Evolutionary conservation across 2,329 filamentous ascomycete species (phyloP), one percentile per base, ranked within the genome.

Genomic region (Zopfia rhizophila): DNA sequence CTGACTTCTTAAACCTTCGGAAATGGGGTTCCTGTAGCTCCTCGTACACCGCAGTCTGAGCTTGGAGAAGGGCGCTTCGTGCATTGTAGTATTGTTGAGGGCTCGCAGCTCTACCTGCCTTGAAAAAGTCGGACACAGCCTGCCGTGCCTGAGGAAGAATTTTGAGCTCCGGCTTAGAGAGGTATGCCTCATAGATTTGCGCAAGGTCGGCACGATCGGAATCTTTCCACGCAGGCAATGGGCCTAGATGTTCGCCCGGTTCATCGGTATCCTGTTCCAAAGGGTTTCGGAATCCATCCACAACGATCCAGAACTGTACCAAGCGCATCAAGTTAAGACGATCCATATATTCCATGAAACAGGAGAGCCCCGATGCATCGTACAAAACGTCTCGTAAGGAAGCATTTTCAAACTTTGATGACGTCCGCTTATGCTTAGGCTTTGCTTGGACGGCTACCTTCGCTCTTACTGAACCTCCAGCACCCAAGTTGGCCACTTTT

Each of bases 261-360:
- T 94, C 89, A 14, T 87, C 86, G 24, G 87, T 87, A 61, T 90
- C 88, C 55, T 93, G 90, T 72, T 99, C 94, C 3, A 99, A 76
- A 0, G 94, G 95, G 60, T 95, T 96, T 29, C 95, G 88, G 60
- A 97, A 91, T 0, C 94, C 93, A 73, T 99, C 94, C 5, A 97
- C 94, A 3, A 97, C 94, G 28, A 99, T 86, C 91, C 93, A 99
- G 71, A 97, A 99, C 64, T 99, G 94, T 5, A 99, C 92, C 33
- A 97, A 76, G 11, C 89, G 83, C 87, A 97, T 93, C 18, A 93
- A 79, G 12, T 83, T 82, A 66, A 92, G 89, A 29, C 94, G 86
- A 68, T 99, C 94, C 94, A 99, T 99, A 65, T 91, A 97, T 68
- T 99, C 94, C 94, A 99, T 99, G 75, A 99, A 97, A 68, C 96